phyloP scores from a whole-genome alignment of 2,329 filamentous ascomycete species.

The Cladosporium oxysporum region DNA sequence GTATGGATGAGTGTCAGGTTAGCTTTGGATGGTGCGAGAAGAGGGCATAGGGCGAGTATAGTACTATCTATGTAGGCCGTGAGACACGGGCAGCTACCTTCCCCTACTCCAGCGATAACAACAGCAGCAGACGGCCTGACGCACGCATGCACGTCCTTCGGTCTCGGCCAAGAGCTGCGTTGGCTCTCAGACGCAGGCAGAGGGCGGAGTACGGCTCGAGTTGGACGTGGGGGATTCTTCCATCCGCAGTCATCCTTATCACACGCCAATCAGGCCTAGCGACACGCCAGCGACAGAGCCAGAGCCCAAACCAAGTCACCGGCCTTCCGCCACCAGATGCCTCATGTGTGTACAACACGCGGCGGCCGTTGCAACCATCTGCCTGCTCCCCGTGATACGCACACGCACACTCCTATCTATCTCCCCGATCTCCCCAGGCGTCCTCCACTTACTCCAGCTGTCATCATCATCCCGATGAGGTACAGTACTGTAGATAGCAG shows the following conservation, averaged over 20 bases:
- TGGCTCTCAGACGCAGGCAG: background rate
- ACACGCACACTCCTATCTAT: background rate
- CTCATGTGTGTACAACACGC: background rate
- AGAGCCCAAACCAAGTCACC: conserved; percentile 4
- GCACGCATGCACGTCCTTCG: conserved; percentile 1
- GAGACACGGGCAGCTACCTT: background rate
- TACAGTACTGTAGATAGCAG: background rate
- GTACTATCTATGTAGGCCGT: background rate
- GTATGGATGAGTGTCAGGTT: background rate
- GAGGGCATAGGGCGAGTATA: background rate
- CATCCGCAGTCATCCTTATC: conserved; percentile 7
- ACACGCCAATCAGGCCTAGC: background rate
- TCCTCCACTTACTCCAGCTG: background rate
- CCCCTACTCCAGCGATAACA: background rate
- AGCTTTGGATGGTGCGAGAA: background rate
- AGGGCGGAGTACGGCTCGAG: background rate
- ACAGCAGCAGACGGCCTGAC: conserved; percentile 5
- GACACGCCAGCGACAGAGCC: background rate
- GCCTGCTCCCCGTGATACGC: background rate
- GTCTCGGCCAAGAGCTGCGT: conserved; percentile 1
- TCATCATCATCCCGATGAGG: background rate
- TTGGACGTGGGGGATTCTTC: conserved; percentile 1
- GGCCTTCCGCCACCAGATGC: conserved; percentile 4
- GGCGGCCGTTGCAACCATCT: background rate
- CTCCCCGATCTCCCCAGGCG: background rate